phyloP scores from a whole-genome alignment of 257 asterid genomes.

The Solanum etuberosum region DNA sequence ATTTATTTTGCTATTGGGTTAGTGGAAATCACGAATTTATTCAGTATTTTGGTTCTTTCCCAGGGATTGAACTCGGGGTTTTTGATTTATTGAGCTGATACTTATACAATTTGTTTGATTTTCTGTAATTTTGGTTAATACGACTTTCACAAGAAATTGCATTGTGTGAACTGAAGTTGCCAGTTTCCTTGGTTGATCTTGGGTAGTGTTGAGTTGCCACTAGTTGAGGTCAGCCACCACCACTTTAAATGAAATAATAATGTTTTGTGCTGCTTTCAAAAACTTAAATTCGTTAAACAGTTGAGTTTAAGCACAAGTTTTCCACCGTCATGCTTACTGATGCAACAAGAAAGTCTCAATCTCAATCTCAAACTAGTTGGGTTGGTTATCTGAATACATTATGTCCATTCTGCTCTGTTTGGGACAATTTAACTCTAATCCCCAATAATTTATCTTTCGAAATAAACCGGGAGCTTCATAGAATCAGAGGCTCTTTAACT shows the following conservation, averaged over 20 bases:
- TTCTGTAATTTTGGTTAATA: not conserved
- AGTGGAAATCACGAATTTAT: not conserved
- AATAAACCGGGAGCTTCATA: not conserved
- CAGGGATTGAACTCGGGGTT: not conserved
- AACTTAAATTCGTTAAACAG: not conserved
- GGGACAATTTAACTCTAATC: not conserved
- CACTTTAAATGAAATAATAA: not conserved
- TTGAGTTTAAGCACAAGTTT: not conserved
- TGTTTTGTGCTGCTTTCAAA: not conserved
- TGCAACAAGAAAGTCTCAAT: not conserved
- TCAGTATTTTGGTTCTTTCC: not conserved
- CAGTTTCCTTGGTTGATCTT: not conserved
- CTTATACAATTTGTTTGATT: not conserved
- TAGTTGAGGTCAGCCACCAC: not conserved
- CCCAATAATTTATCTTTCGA: not conserved
- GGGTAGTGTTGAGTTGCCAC: not conserved
- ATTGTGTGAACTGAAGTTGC: not conserved
- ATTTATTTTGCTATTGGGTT: not conserved
- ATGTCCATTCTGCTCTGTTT: not conserved
- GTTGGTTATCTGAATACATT: not conserved
- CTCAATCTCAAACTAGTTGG: not conserved
- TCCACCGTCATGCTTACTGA: not conserved
- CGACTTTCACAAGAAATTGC: not conserved
- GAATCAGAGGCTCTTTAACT: not conserved
- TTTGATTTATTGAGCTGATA: not conserved